Evolutionary conservation across 2,329 filamentous ascomycete species (phyloP), one percentile per base, ranked within the genome.

Genomic region (Akanthomyces muscarius): DNA sequence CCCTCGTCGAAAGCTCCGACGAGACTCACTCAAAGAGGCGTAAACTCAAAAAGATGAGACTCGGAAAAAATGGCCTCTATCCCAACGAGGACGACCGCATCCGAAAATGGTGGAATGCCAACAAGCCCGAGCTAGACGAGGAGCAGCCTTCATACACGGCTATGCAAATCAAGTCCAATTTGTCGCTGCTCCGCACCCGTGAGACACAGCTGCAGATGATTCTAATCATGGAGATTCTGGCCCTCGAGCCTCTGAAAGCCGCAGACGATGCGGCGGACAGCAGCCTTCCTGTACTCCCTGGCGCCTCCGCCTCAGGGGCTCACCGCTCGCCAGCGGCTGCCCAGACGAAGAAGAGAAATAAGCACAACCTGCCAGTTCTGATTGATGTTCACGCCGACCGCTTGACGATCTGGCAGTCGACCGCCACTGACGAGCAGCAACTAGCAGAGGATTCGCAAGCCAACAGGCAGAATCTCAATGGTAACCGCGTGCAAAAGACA

Each of bases 141-240:
- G 78, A 83, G 25, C 82, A 86, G 60, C 74, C 75, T 14, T 73
- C 74, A 52, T 73, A 79, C 59, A 74, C 82, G 1, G 74, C 80
- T 5, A 78, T 84, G 18, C 82, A 86, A 38, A 78, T 86, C 61
- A 89, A 83, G 70, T 82, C 84, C 23, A 83, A 88, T 47, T 77
- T 88, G n/a, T 83, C 86, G 2, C 81, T 86, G 59, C 75, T 94
- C 45, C 84, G 90, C 48, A 87, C 88, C 28, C 82, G 91, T 64
- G 91, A 95, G 76, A 92, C 90, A 0, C 88, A 93, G 69, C 77
- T 93, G 45, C 91, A 95, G 71, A 86, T 94, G 75, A 91, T 94
- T 61, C 73, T 95, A 38, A 87, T 92, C 58, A 80, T 95, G 6
- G 91, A 95, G 70, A 86, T 92, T 18, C 76, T 93, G 25, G 88